Evolutionary conservation across 768 basidiomycete genomes (phyloP), one percentile per base, ranked within the genome.

Genomic region (Hortiboletus campestris): DNA sequence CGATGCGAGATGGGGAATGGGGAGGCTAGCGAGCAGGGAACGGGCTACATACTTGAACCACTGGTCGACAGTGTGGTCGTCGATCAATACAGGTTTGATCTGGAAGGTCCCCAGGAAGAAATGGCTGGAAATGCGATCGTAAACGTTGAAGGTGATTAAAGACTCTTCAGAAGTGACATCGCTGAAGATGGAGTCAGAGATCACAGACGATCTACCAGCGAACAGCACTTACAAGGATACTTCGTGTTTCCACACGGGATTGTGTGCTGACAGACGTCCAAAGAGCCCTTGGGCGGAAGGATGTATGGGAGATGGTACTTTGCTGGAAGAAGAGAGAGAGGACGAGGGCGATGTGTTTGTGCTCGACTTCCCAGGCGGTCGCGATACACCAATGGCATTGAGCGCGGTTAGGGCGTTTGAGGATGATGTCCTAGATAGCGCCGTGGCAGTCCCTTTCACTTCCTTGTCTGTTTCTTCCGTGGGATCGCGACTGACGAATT

Each of bases 211-310:
- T 57, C 61, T 49, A 55, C 47, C 14, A 20, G 42, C 28, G 20
- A 31, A 61, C 25, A 59, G 50, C 31, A 81, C 95, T 74, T 73
- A 98, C 96, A 99, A 99, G 42, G 91, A 87, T 34, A 98, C 97
- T 71, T 98, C 90, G 71, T 98, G 96, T 75, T 99, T 99, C 97
- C 97, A 99, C 20, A 95, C 87, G 12, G 97, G 96, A 76, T 94
- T 98, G 67, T 91, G 82, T 53, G 91, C 80, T 19, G 85, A 86
- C 36, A 84, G 71, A 48, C 84, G 79, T 56, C 83, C 81, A 63
- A 91, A 87, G 49, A 89, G 79, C 6, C 77, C 72, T 46, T 77
- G 78, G 1, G 65, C 65, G 35, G 74, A 50, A 16, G 69, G 58
- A 54, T 55, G 50, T 49, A 42, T 54, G 28, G 67, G 59, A 2